These are phyloP conservation scores for Haplographium delicatum DNA, from an alignment of 495 filamentous ascomycete genomes.

Conservation along the genomic window DNA sequence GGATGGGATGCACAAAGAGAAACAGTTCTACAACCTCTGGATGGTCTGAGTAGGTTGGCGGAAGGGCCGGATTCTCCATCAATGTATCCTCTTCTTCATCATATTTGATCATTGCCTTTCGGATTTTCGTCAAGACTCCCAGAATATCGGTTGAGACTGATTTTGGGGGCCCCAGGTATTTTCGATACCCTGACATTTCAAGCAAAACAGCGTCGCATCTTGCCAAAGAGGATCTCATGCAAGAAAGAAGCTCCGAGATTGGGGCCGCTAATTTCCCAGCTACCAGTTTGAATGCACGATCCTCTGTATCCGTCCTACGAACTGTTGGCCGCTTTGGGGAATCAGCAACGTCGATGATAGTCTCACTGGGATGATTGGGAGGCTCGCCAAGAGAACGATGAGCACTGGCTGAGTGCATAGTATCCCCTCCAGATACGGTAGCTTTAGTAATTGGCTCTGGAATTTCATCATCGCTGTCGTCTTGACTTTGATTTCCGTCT, in stretches of 20 bases:
- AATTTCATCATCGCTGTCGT: not conserved
- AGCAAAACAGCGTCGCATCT: conserved; percentile 44
- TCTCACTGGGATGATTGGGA: conserved; percentile 16
- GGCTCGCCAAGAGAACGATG: not conserved
- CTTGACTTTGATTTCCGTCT: conserved; percentile 5
- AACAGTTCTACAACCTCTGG: conserved; percentile 48
- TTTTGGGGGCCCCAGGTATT: conserved; percentile 34
- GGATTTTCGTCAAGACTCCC: conserved; percentile 29
- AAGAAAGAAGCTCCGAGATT: conserved; percentile 37
- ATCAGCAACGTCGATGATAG: conserved; percentile 34
- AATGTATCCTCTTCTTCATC: conserved; percentile 29
- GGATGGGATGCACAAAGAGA: conserved; percentile 49
- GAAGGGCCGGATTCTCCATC: conserved; percentile 27
- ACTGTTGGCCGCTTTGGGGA: not conserved
- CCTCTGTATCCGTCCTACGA: conserved; percentile 15
- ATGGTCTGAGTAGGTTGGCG: conserved; percentile 29
- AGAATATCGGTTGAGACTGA: conserved; percentile 30
- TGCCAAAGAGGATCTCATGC: conserved; percentile 37
- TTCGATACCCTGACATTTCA: conserved; percentile 41
- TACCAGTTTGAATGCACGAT: conserved; percentile 30
- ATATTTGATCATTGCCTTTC: conserved; percentile 31
- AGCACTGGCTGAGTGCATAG: not conserved
- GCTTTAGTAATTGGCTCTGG: not conserved
- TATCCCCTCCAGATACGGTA: not conserved
- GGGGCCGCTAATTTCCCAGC: conserved; percentile 39